Percentiles rank a stretch among this genome's conserved stretches.
These are phyloP conservation scores for Entonaema liquescens DNA, from an alignment of 495 filamentous ascomycete species.

Conservation along the genomic window DNA sequence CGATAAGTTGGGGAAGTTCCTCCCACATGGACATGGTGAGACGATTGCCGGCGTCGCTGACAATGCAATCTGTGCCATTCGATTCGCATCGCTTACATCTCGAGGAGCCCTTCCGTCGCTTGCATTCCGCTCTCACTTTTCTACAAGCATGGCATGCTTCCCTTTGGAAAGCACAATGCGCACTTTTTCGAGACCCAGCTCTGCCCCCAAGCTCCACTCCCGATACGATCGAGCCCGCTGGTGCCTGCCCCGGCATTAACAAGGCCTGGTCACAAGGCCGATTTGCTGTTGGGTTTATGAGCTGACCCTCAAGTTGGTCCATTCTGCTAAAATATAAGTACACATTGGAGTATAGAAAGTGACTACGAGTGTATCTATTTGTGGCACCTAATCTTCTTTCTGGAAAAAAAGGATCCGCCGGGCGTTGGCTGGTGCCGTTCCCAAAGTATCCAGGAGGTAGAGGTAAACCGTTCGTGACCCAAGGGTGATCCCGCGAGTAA, in stretches of 20 bases:
- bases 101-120: background rate
- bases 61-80: background rate
- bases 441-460: too few species aligned
- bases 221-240: too few species aligned
- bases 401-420: too few species aligned
- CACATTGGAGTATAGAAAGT: too few species aligned
- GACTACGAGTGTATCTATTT: too few species aligned
- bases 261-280: too few species aligned
- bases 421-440: too few species aligned
- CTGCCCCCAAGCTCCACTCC: background rate
- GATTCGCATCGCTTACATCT: background rate
- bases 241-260: too few species aligned
- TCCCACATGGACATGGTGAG: background rate
- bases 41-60: constrained; percentile 3
- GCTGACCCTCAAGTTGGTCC: too few species aligned
- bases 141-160: constrained; percentile 7
- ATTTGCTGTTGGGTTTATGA: too few species aligned
- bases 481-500: background rate
- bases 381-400: too few species aligned
- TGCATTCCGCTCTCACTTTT: constrained; percentile 6
- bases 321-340: too few species aligned
- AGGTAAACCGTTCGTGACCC: background rate
- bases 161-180: background rate
- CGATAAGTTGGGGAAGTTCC: background rate
- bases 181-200: background rate